Evolutionary conservation across 768 basidiomycete genomes (phyloP).

Genomic region (Psilocybe subaeruginosa): DNA sequence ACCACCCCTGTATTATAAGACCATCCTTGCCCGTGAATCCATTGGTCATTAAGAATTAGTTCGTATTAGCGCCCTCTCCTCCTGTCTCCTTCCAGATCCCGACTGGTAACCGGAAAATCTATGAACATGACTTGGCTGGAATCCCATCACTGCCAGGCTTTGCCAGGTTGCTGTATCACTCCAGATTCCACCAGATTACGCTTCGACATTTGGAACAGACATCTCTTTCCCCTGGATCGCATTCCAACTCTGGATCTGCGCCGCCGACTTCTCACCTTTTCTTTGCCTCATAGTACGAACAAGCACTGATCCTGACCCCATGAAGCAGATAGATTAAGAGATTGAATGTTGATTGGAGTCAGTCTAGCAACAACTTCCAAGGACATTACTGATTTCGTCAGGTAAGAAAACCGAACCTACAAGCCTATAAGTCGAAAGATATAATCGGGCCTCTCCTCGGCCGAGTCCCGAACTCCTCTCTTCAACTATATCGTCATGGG

Average conservation of each 20-base stretch:
- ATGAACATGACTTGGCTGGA: background rate
- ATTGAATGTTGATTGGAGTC: background rate
- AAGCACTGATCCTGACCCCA: no score
- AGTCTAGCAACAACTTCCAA: no score
- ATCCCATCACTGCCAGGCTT: background rate
- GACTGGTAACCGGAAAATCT: background rate
- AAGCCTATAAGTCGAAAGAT: no score
- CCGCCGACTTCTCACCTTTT: no score
- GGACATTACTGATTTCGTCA: background rate
- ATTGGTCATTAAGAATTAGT: background rate
- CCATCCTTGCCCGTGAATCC: background rate
- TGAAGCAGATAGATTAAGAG: background rate
- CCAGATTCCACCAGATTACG: background rate
- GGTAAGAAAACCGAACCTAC: background rate
- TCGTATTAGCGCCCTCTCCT: background rate
- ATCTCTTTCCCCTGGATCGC: background rate
- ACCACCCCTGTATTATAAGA: background rate
- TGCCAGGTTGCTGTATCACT: background rate
- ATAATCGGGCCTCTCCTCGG: background rate
- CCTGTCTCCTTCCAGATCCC: background rate
- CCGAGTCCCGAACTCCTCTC: background rate
- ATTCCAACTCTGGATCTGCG: background rate
- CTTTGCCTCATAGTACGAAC: no score
- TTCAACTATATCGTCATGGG: background rate
- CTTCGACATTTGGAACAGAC: background rate